These are phyloP conservation scores for Sistotremastrum niveocremeum DNA, from an alignment of 768 basidiomycete species.

Conservation along the genomic window DNA sequence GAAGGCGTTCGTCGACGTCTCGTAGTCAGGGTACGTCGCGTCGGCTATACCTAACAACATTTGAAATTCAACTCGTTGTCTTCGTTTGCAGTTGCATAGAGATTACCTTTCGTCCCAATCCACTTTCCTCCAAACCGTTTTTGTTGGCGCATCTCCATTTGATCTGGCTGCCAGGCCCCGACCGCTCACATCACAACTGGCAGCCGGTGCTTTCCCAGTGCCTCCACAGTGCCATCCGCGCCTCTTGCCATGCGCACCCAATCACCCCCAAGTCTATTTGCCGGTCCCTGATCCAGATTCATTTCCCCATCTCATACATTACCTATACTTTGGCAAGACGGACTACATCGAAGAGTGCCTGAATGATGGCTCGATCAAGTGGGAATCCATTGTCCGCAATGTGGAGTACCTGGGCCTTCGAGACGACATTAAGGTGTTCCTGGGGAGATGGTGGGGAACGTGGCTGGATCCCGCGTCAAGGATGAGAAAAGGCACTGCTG, in stretches of 20 bases:
- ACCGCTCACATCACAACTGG: slow-evolving; percentile 6
- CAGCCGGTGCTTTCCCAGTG: slow-evolving; percentile 12
- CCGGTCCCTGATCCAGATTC: slow-evolving; percentile 65
- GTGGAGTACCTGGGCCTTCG: slow-evolving; percentile 78
- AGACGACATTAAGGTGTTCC: slow-evolving; percentile 61
- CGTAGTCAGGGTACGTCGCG: slow-evolving; percentile 42
- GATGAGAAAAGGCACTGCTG: background rate
- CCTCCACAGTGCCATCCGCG: slow-evolving; percentile 48
- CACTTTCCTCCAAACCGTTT: slow-evolving; percentile 51
- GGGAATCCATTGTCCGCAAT: slow-evolving; percentile 82
- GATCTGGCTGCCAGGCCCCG: slow-evolving; percentile 30
- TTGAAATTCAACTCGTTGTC: slow-evolving; percentile 3
- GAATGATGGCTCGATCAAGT: slow-evolving; percentile 47
- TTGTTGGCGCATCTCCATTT: slow-evolving; percentile 51
- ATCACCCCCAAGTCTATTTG: slow-evolving; percentile 58
- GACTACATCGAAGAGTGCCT: slow-evolving; percentile 55
- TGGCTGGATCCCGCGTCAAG: slow-evolving; percentile 33
- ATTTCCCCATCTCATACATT: slow-evolving; percentile 60
- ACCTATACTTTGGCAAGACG: slow-evolving; percentile 71
- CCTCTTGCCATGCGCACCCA: slow-evolving; percentile 48
- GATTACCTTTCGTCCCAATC: slow-evolving; percentile 81
- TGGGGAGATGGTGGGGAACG: slow-evolving; percentile 60
- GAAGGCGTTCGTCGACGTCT: slow-evolving; percentile 17
- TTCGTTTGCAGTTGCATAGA: slow-evolving; percentile 46
- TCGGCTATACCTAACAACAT: background rate